A percentile compares a stretch with the other conserved stretches of the same genome.
phyloP scores from a whole-genome alignment of 129 eudicot genomes.

The Chrysanthemum lavandulifolium region DNA sequence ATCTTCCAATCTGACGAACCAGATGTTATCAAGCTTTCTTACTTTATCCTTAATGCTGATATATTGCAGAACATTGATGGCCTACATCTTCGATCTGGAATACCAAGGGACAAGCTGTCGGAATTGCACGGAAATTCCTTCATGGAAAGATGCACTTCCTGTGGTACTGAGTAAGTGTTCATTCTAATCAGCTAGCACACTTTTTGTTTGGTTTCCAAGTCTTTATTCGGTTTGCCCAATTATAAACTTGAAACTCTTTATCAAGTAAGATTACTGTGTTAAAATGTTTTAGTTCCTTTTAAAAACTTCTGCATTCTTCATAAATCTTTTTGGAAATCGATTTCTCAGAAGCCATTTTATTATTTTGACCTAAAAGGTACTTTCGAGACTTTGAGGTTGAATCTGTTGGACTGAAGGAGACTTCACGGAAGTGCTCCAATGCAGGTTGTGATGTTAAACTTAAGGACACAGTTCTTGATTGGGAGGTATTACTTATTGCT shows the following conservation, averaged over 20 bases:
- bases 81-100: slow-evolving; percentile 95
- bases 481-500: slow-evolving; percentile 64
- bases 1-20: slow-evolving; percentile 5
- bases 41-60: slow-evolving; percentile 16
- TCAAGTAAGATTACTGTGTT: neutral
- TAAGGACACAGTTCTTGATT: slow-evolving; percentile 88
- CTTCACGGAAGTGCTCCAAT: slow-evolving; percentile 69
- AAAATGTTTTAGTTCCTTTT: neutral
- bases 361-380: slow-evolving; percentile 50
- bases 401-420: slow-evolving; percentile 86
- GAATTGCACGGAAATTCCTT: slow-evolving; percentile 95
- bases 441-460: slow-evolving; percentile 62
- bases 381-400: slow-evolving; percentile 90
- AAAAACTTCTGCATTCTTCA: neutral
- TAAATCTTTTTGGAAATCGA: slow-evolving; percentile 16
- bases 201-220: slow-evolving; percentile 5
- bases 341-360: slow-evolving; percentile 20
- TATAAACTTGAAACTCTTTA: slow-evolving; percentile 26
- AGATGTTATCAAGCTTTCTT: slow-evolving; percentile 4
- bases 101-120: slow-evolving; percentile 82
- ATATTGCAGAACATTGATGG: slow-evolving; percentile 79
- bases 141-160: slow-evolving; percentile 73
- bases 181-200: slow-evolving; percentile 12
- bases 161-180: slow-evolving; percentile 68
- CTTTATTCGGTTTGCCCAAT: neutral